Evolutionary conservation across 768 basidiomycete genomes (phyloP).

Genomic region (Suillus subluteus): DNA sequence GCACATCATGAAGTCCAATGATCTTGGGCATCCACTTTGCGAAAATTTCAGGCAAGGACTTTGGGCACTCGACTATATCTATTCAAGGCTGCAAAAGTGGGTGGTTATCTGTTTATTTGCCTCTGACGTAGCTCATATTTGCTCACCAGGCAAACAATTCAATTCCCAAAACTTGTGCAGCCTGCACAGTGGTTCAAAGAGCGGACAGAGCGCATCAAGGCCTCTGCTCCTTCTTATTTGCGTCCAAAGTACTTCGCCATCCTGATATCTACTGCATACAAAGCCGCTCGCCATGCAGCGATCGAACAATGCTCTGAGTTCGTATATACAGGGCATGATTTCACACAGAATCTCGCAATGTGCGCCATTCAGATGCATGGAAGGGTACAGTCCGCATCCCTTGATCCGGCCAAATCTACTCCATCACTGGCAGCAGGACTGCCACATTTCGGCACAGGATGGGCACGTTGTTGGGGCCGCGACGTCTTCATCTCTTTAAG

Average conservation of each 20-base stretch:
- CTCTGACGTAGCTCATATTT: slow-evolving; percentile 18
- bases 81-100: slow-evolving; percentile 68
- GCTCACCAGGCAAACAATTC: slow-evolving; percentile 54
- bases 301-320: slow-evolving; percentile 91
- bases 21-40: slow-evolving; percentile 91
- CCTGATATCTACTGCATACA: slow-evolving; percentile 89
- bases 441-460: slow-evolving; percentile 90
- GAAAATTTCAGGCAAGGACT: slow-evolving; percentile 83
- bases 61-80: slow-evolving; percentile 93
- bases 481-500: slow-evolving; percentile 93
- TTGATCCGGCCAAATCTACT: slow-evolving; percentile 69
- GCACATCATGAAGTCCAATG: slow-evolving; percentile 86
- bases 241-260: slow-evolving; percentile 97
- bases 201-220: slow-evolving; percentile 83
- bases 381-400: slow-evolving; percentile 84
- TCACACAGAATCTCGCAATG: slow-evolving; percentile 89
- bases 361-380: slow-evolving; percentile 92
- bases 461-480: slow-evolving; percentile 98
- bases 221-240: slow-evolving; percentile 78
- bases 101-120: slow-evolving; percentile 33
- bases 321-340: slow-evolving; percentile 78
- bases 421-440: slow-evolving; percentile 93
- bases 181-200: slow-evolving; percentile 86
- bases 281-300: slow-evolving; percentile 80
- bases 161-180: slow-evolving; percentile 67